Base-by-base conservation (phyloP, 2,329 filamentous ascomycete species). In the Leptographium procerum region DNA sequence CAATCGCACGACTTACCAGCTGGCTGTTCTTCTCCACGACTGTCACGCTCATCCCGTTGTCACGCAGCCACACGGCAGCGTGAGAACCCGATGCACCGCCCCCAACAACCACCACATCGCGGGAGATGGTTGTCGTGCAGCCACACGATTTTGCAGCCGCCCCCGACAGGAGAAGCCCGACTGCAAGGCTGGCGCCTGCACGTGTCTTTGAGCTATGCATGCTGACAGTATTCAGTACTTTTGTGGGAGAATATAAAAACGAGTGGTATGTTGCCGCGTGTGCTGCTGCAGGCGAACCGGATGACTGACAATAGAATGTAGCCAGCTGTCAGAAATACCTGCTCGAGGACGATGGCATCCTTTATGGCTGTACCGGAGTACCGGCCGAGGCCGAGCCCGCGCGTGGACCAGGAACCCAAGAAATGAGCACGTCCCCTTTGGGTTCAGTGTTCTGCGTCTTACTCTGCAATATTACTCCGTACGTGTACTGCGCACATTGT, bases 81-180 rank as follows among this genome's bases (percentile, higher is more conserved):
- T 62, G 56, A 8, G 59, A 53, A 22, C 61, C 61, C 16, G 61
- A 52, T 7, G 61, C 55, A 19, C 61, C 61, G 29, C 61, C 61
- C n/a, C 61, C 61, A 3, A 62, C 34, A 2, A 62, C 36, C 10
- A 60, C 57, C 8, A 62, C 59, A 47, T 62, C 61, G 6, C 59
- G 52, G 9, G 31, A 19, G 26, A 60, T 33, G 16, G 50, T 31
- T 8, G 19, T 28, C 2, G 16, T n/a, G 50, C 50, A n/a, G 4
- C 16, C 47, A 28, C 47, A 50, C 10, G 47, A 26, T 22, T 10
- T 50, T 5, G 50, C 28, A 52, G 50, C 28, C 14, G 19, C 28
- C 16, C 28, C n/a, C 6, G 13, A 11, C 16, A 52, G n/a, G 28
- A 31, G 28, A 31, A 52, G 28, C 28, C 28, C 16, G 19, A 28